Percentiles rank a stretch among this genome's conserved stretches.
These are phyloP conservation scores for Daldinia eschscholtzii DNA, from an alignment of 2,329 filamentous ascomycete genomes.

Conservation along the genomic window DNA sequence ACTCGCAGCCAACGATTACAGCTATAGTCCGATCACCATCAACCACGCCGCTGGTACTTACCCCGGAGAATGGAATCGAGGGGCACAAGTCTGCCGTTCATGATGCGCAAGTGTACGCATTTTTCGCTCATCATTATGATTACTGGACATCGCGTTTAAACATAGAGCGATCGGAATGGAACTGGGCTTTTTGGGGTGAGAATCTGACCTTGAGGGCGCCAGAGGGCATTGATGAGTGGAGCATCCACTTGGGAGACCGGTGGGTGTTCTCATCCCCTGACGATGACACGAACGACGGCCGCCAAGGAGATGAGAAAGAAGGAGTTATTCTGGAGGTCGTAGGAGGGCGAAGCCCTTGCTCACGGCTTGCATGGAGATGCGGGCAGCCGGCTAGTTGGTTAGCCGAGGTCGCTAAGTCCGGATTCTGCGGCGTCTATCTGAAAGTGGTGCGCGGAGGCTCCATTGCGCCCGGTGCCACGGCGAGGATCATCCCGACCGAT, in stretches of 20 bases:
- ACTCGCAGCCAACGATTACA: conserved; percentile 4
- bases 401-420: conserved; percentile 1
- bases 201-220: conserved; percentile 1
- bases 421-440: conserved; percentile 1
- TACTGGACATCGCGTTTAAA: conserved; percentile 4
- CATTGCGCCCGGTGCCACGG: not conserved
- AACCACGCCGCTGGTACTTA: not conserved
- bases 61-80: not conserved
- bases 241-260: not conserved
- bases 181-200: conserved; percentile 7
- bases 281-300: not conserved
- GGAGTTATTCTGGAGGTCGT: conserved; percentile 1
- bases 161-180: not conserved
- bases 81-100: conserved; percentile 4
- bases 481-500: not conserved
- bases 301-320: not conserved
- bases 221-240: not conserved
- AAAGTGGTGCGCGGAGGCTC: conserved; percentile 4
- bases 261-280: not conserved
- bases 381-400: conserved; percentile 2
- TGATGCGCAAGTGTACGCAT: conserved; percentile 5
- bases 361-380: not conserved
- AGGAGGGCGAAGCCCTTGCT: not conserved
- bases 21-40: conserved; percentile 2
- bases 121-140: conserved; percentile 7